These are phyloP conservation scores for Diophrys sp. DNA, from an alignment of 73 alveolate genomes.

Conservation along the genomic window DNA sequence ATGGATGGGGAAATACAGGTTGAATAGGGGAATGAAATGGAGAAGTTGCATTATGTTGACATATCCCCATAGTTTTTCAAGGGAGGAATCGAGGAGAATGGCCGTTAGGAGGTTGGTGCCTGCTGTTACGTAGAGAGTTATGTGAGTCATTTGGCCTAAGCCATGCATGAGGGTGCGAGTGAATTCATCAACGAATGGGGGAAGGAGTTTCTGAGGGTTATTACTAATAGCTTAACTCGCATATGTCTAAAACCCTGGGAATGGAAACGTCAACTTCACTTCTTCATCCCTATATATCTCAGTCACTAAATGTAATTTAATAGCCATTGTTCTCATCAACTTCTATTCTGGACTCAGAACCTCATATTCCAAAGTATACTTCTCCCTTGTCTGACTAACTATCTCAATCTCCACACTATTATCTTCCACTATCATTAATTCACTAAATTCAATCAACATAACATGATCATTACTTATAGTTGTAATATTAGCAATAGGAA, in stretches of 20 bases:
- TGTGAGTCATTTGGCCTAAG: not conserved
- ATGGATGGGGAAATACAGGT: conserved; percentile 8
- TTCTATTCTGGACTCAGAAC: too few species aligned
- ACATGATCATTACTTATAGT: not conserved
- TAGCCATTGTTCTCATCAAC: not conserved
- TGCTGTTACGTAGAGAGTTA: not conserved
- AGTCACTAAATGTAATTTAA: not conserved
- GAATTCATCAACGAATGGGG: not conserved
- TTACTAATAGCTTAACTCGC: not conserved
- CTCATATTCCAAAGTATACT: too few species aligned
- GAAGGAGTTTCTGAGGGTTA: not conserved
- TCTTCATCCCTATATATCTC: not conserved
- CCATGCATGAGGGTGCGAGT: not conserved
- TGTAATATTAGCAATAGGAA: not conserved
- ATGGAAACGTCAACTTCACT: not conserved
- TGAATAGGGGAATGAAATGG: conserved; percentile 13
- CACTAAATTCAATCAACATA: not conserved
- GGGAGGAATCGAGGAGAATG: not conserved
- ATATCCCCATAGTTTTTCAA: conserved; percentile 19
- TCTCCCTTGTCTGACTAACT: too few species aligned
- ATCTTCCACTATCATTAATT: not conserved
- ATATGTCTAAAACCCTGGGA: not conserved
- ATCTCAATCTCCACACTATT: too few species aligned
- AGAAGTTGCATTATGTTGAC: conserved; percentile 12
- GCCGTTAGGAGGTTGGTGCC: not conserved